Evolutionary conservation across 805 yeast species (phyloP), one percentile per base, ranked within the genome.

Genomic region (Candida rishiriensis): DNA sequence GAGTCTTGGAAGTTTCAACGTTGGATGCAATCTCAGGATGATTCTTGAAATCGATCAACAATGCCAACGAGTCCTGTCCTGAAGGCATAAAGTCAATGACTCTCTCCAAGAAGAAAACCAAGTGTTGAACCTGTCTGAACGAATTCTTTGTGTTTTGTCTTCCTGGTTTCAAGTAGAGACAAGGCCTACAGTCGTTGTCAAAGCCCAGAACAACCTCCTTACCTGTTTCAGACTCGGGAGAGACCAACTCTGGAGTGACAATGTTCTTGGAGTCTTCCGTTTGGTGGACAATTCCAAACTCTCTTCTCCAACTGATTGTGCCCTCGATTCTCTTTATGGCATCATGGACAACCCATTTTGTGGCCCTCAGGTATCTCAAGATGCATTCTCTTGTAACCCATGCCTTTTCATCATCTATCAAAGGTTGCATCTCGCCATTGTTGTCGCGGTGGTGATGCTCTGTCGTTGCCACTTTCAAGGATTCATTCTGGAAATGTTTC

Each of bases 371-470:
- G 62, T 93, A 93, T 61, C 99, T 78, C 56, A 88, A 65, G 46
- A 93, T 72, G 61, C 99, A 93, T 63, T 93, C 99, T 55, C 85
- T 76, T 2, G 97, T 86, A 44, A 93, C 71, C 99, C 99, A 93
- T 0, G 96, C 83, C 63, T 81, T 85, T 64, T 93, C 99, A 37
- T 69, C 68, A 16, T 60, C 64, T 44, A 60, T 61, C 37, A 73
- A 58, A 1, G 72, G 66, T 35, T 59, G 60, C 40, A 64, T 62
- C n/a, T 63, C 63, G 1, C 63, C 60, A 17, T 64, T 64, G 29
- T 44, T 40, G 10, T 52, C 34, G 10, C 33, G 39, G 16, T 15
- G 29, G 10, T 59, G 47, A 17, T 73, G 72, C 55, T 81, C 87
- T 17, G 65, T 65, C 11, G 66, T 59, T 2, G 85, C 79, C 11